Percentiles rank a stretch among this genome's conserved stretches.
phyloP scores from a whole-genome alignment of 2,329 filamentous ascomycete species.

The Claviceps humidiphila region DNA sequence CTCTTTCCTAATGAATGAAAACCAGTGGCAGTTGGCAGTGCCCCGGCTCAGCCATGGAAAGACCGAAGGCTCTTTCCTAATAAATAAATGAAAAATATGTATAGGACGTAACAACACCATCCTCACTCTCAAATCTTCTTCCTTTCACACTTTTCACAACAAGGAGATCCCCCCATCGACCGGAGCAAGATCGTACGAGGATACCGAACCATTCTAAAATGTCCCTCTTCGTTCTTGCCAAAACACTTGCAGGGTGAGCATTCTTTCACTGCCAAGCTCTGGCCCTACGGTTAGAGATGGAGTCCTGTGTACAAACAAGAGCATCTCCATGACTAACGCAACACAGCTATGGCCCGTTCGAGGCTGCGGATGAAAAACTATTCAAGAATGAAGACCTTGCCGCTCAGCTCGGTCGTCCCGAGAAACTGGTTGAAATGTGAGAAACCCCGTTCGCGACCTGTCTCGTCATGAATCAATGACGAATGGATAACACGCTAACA shows the following conservation, averaged over 20 bases:
- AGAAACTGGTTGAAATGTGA: constrained; percentile 77
- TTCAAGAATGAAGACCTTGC: constrained; percentile 74
- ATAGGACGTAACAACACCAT: constrained; percentile 13
- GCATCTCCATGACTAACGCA: constrained; percentile 16
- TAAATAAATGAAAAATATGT: constrained; percentile 16
- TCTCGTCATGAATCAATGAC: not conserved
- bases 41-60: no score
- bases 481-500: not conserved
- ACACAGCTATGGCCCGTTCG: constrained; percentile 86
- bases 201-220: constrained; percentile 36
- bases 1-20: constrained; percentile 24
- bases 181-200: constrained; percentile 18
- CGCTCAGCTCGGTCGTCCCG: constrained; percentile 61
- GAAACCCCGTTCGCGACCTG: constrained; percentile 15
- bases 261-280: constrained; percentile 1
- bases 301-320: not conserved
- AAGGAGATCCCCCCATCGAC: constrained; percentile 18
- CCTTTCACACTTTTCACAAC: no score
- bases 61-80: no score
- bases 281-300: not conserved
- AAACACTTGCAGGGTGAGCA: constrained; percentile 71
- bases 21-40: constrained; percentile 4
- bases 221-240: constrained; percentile 85
- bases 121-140: no score
- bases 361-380: constrained; percentile 97